Evolutionary conservation across 352 stramenopile species (phyloP).

Genomic region (Peronospora farinosa): DNA sequence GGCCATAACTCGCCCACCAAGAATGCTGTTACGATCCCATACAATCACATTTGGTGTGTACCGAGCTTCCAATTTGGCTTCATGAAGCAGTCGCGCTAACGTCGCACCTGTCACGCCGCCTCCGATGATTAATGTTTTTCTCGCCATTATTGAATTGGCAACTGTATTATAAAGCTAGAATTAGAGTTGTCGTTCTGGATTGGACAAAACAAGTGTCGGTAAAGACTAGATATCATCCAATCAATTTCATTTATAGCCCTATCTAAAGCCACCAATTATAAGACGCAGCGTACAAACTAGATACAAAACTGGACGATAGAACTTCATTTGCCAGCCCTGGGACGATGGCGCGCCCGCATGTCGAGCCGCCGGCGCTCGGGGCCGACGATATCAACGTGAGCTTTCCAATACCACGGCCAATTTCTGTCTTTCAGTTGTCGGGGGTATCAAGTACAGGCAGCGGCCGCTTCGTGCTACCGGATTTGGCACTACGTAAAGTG

Average conservation of each 20-base stretch:
- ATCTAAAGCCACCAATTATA: constrained; percentile 26
- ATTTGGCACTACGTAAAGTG: constrained; percentile 61
- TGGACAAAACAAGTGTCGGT: constrained; percentile 13
- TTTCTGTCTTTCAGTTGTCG: constrained; percentile 30
- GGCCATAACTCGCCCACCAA: constrained; percentile 59
- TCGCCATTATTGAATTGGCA: constrained; percentile 20
- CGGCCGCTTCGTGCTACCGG: constrained; percentile 39
- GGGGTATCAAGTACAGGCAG: constrained; percentile 15
- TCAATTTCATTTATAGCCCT: constrained; percentile 1
- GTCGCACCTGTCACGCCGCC: constrained; percentile 54
- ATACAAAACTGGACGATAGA: constrained; percentile 19
- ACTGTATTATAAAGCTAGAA: constrained; percentile 15
- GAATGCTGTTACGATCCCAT: constrained; percentile 72
- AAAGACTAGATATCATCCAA: constrained; percentile 9
- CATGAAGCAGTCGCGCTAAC: constrained; percentile 45
- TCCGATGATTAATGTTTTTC: constrained; percentile 54
- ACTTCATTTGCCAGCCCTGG: constrained; percentile 8
- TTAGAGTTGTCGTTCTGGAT: constrained; percentile 6
- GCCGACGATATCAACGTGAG: constrained; percentile 18
- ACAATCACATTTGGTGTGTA: constrained; percentile 38
- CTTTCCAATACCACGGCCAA: constrained; percentile 12
- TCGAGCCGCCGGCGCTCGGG: constrained; percentile 13
- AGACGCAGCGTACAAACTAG: constrained; percentile 13
- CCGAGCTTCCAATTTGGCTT: constrained; percentile 32
- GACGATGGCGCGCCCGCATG: constrained; percentile 26